Base-by-base conservation (phyloP, 108 stramenopile genomes). In the Nitzschia putrida region DNA sequence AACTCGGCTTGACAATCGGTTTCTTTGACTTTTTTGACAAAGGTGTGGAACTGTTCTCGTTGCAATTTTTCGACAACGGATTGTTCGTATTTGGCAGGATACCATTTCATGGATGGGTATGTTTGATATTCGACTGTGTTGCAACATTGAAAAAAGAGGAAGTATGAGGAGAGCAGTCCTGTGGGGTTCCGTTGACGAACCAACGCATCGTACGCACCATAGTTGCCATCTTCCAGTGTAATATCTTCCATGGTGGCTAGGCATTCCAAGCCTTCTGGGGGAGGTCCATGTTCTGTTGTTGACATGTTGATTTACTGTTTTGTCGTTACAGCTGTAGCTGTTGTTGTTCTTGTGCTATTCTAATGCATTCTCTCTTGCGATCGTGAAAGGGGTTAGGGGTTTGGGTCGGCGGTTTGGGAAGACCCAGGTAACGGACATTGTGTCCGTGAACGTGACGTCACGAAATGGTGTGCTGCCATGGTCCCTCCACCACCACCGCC, bases 1-100 rank as follows among this genome's bases (percentile, higher is more conserved):
- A 94, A 61, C 55, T 88, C 88, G 24, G 93, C 93, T 66, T 90
- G 87, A 66, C 93, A 94, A 69, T 91, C 87, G 6, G 87, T 90
- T 24, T 66, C 85, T 70, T 87, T 87, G 47, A 91, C 87, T 2
- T 77, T 66, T 44, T 84, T 60, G 0, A 84, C 65, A 53, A 59
- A 80, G 11, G 52, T 52, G 16, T 53, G 42, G 51, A 78, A 80
- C 53, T 78, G 76, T 10, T 63, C 47, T 26, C 73, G 29, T 26
- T 74, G 52, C 67, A 91, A 68, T 65, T 85, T 61, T 57, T 85
- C 77, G n/a, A 90, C 82, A 10, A 83, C 80, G 23, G 64, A 69
- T 69, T 75, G 57, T 68, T 89, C 89, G 66, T 83, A 90, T 40
- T 63, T 60, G 44, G 79, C 75, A 14, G 89, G 85, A 51, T 84